A percentile compares a stretch with the other conserved stretches of the same genome.
Evolutionary conservation across 2,329 filamentous ascomycete genomes (phyloP).

Genomic region (Colletotrichum eremochloae): DNA sequence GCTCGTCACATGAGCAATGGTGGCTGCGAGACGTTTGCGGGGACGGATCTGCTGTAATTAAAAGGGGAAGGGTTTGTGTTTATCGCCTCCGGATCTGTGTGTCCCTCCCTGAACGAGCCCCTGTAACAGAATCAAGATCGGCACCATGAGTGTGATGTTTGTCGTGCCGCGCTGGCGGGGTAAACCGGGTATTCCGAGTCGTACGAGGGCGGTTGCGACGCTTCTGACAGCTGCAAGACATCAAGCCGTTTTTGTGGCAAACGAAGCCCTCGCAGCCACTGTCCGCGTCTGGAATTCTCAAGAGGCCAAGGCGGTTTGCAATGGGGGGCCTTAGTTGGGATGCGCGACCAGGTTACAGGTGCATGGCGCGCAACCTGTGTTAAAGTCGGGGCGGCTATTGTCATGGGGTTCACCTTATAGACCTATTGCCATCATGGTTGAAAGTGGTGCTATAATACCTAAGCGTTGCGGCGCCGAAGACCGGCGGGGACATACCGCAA

Average conservation of each 20-base stretch:
- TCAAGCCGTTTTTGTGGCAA: constrained; percentile 12
- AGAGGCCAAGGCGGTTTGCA: constrained; percentile 26
- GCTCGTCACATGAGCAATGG: constrained; percentile 39
- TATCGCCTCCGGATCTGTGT: constrained; percentile 25
- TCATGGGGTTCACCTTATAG: not conserved
- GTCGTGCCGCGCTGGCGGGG: constrained; percentile 14
- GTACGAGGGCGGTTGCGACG: constrained; percentile 22
- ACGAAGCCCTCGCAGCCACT: constrained; percentile 1
- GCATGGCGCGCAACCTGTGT: not conserved
- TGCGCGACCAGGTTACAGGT: constrained; percentile 5
- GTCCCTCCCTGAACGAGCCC: not conserved
- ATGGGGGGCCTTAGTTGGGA: constrained; percentile 15
- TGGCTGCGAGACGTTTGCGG: constrained; percentile 28
- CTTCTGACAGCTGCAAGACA: constrained; percentile 41
- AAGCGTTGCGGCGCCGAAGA: not conserved
- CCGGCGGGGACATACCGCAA: not conserved
- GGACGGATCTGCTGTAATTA: not conserved
- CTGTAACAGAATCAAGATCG: constrained; percentile 27
- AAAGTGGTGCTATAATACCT: not conserved
- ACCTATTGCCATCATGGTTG: not conserved
- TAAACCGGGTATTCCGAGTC: constrained; percentile 27
- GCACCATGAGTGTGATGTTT: constrained; percentile 26
- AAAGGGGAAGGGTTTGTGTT: not conserved
- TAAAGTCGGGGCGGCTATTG: not conserved
- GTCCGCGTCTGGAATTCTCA: not conserved